Conservation (phyloP, 768 basidiomycete species). For the Tulasnella sp. region DNA sequence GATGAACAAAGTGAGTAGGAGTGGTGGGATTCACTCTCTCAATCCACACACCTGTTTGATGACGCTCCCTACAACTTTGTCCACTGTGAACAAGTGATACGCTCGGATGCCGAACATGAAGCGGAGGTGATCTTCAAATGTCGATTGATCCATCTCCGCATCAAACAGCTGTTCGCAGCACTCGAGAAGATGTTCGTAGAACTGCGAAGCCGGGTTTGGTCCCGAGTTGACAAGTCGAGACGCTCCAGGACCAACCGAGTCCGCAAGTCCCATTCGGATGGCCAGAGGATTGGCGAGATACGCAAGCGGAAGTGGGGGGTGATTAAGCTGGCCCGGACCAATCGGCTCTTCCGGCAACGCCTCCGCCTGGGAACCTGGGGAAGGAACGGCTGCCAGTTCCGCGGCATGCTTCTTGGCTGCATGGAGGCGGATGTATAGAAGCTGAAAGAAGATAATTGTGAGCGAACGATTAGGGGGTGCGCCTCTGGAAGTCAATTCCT, state of each 20-base stretch:
- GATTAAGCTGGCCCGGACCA: conserved; percentile 15
- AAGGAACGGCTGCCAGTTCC: conserved; percentile 36
- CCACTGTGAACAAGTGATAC: conserved; percentile 85
- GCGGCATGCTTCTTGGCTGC: conserved; percentile 76
- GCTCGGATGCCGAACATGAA: conserved; percentile 92
- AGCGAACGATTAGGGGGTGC: background rate
- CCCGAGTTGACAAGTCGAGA: conserved; percentile 14
- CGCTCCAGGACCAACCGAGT: conserved; percentile 50
- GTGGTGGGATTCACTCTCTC: too few species aligned
- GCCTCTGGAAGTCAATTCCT: conserved; percentile 24
- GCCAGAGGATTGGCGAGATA: conserved; percentile 71
- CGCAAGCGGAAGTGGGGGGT: conserved; percentile 49
- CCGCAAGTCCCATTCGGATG: conserved; percentile 72
- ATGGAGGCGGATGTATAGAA: conserved; percentile 77
- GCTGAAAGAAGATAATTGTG: conserved; percentile 33
- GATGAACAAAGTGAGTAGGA: conserved; percentile 39
- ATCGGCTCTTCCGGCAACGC: background rate
- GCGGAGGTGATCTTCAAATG: conserved; percentile 91
- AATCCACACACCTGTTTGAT: conserved; percentile 69
- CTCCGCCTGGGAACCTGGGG: background rate
- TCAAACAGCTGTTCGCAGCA: conserved; percentile 92
- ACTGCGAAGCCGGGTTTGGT: conserved; percentile 43
- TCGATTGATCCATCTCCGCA: conserved; percentile 79
- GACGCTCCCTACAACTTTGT: conserved; percentile 79
- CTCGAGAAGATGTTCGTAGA: conserved; percentile 80